These are phyloP conservation scores for Sporisorium iseilematis-ciliati DNA, from an alignment of 1,284 basidiomycete species.

Conservation along the genomic window DNA sequence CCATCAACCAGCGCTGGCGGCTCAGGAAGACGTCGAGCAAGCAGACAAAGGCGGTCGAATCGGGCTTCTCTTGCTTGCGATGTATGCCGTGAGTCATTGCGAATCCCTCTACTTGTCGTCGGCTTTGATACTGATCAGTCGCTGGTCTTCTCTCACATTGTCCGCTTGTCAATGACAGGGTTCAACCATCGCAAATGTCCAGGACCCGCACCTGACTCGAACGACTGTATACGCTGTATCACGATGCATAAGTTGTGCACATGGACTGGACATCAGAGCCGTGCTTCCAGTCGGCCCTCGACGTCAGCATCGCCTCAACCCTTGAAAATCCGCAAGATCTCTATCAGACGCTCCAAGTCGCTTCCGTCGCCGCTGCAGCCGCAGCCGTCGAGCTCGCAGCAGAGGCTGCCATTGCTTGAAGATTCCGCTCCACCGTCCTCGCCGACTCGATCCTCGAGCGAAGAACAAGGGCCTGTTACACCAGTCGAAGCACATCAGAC, in stretches of 20 bases:
- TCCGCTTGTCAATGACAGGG: conserved; percentile 9
- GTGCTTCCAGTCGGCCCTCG: background rate
- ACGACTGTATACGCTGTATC: conserved; percentile 21
- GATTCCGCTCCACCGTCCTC: background rate
- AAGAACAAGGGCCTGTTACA: background rate
- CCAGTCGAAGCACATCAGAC: background rate
- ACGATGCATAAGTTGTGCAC: conserved; percentile 20
- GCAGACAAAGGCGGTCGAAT: conserved; percentile 13
- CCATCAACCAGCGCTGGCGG: background rate
- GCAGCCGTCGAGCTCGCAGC: background rate
- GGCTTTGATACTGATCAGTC: too few species aligned
- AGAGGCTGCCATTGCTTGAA: background rate
- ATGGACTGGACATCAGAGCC: conserved; percentile 13
- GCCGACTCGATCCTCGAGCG: background rate
- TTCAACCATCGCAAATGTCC: conserved; percentile 37
- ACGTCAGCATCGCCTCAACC: conserved; percentile 14
- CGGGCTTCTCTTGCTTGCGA: conserved; percentile 44
- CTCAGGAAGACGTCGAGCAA: background rate
- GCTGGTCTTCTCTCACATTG: too few species aligned
- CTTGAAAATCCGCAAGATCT: background rate
- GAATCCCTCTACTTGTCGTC: background rate
- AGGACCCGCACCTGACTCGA: conserved; percentile 17
- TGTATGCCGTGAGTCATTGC: conserved; percentile 30
- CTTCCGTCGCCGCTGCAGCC: background rate
- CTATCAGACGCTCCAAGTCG: conserved; percentile 13